Percentiles rank a stretch among this genome's conserved stretches.
phyloP scores from a whole-genome alignment of 1,284 basidiomycete genomes.

The Caloboletus firmus region DNA sequence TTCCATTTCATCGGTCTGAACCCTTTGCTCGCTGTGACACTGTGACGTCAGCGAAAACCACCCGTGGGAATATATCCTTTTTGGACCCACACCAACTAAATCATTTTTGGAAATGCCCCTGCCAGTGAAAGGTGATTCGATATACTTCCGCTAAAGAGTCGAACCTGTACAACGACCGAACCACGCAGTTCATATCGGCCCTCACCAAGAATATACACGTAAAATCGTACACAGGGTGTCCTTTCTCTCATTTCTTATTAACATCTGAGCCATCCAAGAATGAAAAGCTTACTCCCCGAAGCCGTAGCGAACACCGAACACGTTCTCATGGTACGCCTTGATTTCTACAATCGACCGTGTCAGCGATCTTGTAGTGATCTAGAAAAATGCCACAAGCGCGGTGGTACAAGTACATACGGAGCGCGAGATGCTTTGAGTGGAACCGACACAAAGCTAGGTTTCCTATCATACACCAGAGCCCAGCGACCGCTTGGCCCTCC shows the following conservation, averaged over 20 bases:
- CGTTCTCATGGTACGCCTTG: constrained; percentile 55
- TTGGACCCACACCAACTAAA: constrained; percentile 1
- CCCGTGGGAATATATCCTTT: not conserved
- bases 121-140: no score
- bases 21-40: constrained; percentile 11
- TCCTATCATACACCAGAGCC: constrained; percentile 46
- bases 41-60: constrained; percentile 23
- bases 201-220: not conserved
- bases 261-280: not conserved
- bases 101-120: not conserved
- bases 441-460: constrained; percentile 40
- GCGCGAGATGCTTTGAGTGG: constrained; percentile 41
- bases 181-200: no score
- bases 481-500: constrained; percentile 37
- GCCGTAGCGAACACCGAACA: constrained; percentile 46
- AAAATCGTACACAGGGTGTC: not conserved
- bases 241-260: not conserved
- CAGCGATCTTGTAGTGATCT: constrained; percentile 36
- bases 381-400: not conserved
- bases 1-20: constrained; percentile 14
- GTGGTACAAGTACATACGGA: constrained; percentile 34
- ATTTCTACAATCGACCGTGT: constrained; percentile 51
- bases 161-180: no score
- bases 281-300: not conserved
- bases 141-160: no score